phyloP scores from a whole-genome alignment of 768 basidiomycete genomes.

The Phylloporus sp. region DNA sequence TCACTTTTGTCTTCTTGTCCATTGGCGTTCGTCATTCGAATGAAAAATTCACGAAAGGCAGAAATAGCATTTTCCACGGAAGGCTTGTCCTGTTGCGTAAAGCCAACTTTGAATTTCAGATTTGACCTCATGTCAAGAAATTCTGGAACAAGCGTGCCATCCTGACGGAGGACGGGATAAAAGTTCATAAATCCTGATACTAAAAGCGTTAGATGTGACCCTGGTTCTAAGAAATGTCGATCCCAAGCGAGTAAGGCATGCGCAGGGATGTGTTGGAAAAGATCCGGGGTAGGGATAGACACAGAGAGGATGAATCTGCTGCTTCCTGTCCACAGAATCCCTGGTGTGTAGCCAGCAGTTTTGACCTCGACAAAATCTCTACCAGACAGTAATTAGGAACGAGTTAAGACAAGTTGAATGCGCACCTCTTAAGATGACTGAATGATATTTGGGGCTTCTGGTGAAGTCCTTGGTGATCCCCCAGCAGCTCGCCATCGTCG shows the following conservation, averaged over 20 bases:
- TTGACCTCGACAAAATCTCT: not conserved
- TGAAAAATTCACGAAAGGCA: not conserved
- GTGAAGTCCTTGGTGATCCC: not conserved
- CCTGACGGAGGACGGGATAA: not conserved
- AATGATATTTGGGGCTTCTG: not conserved
- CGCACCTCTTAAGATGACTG: not conserved
- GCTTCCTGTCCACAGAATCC: not conserved
- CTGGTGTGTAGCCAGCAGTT: not conserved
- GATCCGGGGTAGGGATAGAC: slow-evolving; percentile 50
- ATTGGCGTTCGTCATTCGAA: too few relatives aligned
- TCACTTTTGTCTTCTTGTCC: not conserved
- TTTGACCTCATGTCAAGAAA: not conserved
- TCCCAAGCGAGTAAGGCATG: slow-evolving; percentile 77
- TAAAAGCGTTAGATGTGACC: slow-evolving; percentile 60
- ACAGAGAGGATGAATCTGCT: slow-evolving; percentile 50
- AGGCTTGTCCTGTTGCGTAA: not conserved
- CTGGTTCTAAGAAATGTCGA: slow-evolving; percentile 51
- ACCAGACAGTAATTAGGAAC: not conserved
- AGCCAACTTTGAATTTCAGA: not conserved
- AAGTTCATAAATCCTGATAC: slow-evolving; percentile 39
- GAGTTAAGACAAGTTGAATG: not conserved
- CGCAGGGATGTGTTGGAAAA: slow-evolving; percentile 52
- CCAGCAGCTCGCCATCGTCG: not conserved
- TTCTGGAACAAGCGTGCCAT: not conserved
- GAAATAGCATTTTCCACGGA: not conserved